Evolutionary conservation across 306 rosid genomes (phyloP).

Genomic region (Chamaecrista fasciculata): DNA sequence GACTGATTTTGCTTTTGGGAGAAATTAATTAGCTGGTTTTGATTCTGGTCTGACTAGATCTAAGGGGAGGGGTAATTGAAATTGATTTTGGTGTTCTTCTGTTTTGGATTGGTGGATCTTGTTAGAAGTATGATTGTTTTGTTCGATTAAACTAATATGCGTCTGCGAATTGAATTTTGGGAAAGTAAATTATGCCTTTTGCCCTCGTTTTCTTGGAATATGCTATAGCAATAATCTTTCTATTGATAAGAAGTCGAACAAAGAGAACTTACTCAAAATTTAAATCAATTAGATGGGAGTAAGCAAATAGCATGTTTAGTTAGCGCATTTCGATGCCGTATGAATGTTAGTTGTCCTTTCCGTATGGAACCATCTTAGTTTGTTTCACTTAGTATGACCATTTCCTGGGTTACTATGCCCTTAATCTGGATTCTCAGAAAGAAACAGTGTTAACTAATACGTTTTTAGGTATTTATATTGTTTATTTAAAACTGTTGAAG

Average conservation of each 20-base stretch:
- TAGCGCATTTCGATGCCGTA: not conserved
- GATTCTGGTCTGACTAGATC: constrained; percentile 28
- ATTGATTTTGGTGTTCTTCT: not conserved
- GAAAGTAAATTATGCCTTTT: not conserved
- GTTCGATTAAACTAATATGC: not conserved
- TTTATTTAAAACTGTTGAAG: not conserved
- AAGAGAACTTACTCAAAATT: not conserved
- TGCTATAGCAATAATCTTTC: not conserved
- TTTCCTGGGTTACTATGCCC: not conserved
- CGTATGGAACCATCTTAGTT: not conserved
- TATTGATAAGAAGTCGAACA: not conserved
- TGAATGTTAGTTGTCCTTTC: not conserved
- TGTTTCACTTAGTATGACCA: not conserved
- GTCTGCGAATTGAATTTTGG: constrained; percentile 15
- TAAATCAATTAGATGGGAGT: constrained; percentile 1
- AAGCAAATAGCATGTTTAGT: not conserved
- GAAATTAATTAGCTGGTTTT: not conserved
- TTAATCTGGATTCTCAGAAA: not conserved
- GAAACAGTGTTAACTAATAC: not conserved
- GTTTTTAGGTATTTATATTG: not conserved
- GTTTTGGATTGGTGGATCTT: constrained; percentile 6
- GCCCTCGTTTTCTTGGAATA: not conserved
- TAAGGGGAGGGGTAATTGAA: too few relatives aligned
- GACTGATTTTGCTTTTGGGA: constrained; percentile 7
- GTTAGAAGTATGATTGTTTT: constrained; percentile 4